Evolutionary conservation across 73 alveolate species (phyloP).

Genomic region (Tetrahymena borealis): DNA sequence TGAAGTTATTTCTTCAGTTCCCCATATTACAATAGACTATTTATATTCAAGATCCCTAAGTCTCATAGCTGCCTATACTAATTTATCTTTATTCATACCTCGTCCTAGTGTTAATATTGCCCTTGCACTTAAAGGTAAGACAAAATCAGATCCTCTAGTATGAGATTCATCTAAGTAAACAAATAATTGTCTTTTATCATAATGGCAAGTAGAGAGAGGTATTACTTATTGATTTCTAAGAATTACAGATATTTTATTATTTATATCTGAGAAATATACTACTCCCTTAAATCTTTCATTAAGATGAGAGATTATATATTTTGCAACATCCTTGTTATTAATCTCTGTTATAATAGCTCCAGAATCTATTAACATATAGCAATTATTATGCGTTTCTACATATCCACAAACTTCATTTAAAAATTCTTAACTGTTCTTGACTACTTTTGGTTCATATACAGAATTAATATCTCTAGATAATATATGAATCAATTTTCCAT

Average conservation of each 20-base stretch:
- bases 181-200: conserved; percentile 13
- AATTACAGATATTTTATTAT: conserved; percentile 2
- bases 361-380: conserved; percentile 21
- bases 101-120: conserved; percentile 41
- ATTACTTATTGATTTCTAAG: background rate
- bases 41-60: conserved; percentile 35
- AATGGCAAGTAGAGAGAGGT: conserved; percentile 22
- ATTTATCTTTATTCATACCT: conserved; percentile 35
- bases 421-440: background rate
- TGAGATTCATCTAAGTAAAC: conserved; percentile 44
- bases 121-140: conserved; percentile 15
- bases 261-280: conserved; percentile 9
- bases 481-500: background rate
- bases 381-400: background rate
- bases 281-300: background rate
- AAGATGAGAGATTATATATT: background rate
- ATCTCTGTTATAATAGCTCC: conserved; percentile 34
- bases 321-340: conserved; percentile 20
- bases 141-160: conserved; percentile 46
- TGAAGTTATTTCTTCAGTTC: conserved; percentile 11
- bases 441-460: background rate
- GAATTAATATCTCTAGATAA: background rate
- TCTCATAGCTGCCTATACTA: conserved; percentile 45
- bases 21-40: conserved; percentile 7
- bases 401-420: background rate